A percentile compares a stretch with the other conserved stretches of the same genome.
Evolutionary conservation across 192 early-diverging fungal genomes (phyloP).

Genomic region (Entophlyctis luteolus): DNA sequence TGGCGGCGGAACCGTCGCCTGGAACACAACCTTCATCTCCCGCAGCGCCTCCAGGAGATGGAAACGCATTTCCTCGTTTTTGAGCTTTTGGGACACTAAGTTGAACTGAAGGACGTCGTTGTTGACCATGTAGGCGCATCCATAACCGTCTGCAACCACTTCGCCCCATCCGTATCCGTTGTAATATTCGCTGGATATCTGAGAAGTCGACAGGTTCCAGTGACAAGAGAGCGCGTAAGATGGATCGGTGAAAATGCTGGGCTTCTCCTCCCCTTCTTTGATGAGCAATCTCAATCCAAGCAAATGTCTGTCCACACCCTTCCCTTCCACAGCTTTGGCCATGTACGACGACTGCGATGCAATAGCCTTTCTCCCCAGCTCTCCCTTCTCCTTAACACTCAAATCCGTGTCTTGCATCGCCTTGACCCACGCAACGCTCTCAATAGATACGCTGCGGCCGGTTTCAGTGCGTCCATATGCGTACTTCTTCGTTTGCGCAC

Average conservation of each 20-base stretch:
- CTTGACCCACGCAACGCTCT: constrained; percentile 78
- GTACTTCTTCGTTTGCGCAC: constrained; percentile 85
- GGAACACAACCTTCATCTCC: constrained; percentile 80
- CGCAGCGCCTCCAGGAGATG: constrained; percentile 81
- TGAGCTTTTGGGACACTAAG: constrained; percentile 67
- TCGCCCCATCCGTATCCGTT: constrained; percentile 82
- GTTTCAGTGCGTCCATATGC: constrained; percentile 93
- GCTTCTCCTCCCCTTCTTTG: constrained; percentile 70
- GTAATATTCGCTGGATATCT: constrained; percentile 87
- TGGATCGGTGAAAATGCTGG: constrained; percentile 82
- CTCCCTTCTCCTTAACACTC: constrained; percentile 49
- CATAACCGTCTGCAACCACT: constrained; percentile 85
- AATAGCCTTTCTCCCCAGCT: constrained; percentile 71
- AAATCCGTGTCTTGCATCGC: constrained; percentile 70
- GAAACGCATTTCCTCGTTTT: constrained; percentile 69
- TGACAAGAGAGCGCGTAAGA: constrained; percentile 74
- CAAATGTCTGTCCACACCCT: constrained; percentile 89
- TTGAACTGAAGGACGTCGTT: constrained; percentile 82
- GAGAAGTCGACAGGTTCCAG: constrained; percentile 91
- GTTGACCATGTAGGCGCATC: constrained; percentile 93
- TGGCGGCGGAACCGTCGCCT: constrained; percentile 52
- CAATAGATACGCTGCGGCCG: constrained; percentile 72
- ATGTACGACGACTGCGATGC: constrained; percentile 77
- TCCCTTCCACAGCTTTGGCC: constrained; percentile 70
- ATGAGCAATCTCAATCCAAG: constrained; percentile 81